Base-by-base conservation (phyloP, 495 filamentous ascomycete genomes). In the Aspergillus bridgeri region DNA sequence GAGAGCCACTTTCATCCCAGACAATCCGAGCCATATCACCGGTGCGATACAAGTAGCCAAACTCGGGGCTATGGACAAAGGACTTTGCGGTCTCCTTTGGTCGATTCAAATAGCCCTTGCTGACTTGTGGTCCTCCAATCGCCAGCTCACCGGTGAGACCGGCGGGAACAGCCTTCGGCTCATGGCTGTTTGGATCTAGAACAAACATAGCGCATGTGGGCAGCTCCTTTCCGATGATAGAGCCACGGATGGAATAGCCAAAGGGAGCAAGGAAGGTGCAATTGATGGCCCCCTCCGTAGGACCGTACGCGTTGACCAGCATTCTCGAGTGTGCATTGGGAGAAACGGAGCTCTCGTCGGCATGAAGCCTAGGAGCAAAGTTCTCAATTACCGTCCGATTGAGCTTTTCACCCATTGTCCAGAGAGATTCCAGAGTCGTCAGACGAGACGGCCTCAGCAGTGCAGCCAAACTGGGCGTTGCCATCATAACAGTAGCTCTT, bases 1-100 rank as follows among this genome's bases (percentile, higher is more conserved):
- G 53, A 65, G 66, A 44, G 70, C 78, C 78, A 42, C 58, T 58
- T 45, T 66, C 69, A 56, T 79, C 70, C 60, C 63, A 67, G 17
- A 68, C 66, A 50, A 75, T 60, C 6, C 83, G 75, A 5, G 89
- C 89, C 15, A 91, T 75, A 68, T 93, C 89, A 4, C 89, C 90
- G 13, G 85, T 89, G 3, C 87, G 74, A 68, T 96, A 96, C 22
- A 96, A 68, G 29, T 57, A 48, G 1, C 70, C 71, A 27, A 72
- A 75, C 8, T 68, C 65, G 0, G 54, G 52, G 53, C 79, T 66
- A 0, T 61, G 22, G n/a, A 81, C 38, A 49, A 84, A 85, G 0
- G 59, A 63, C 6, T 60, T 53, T 0, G 62, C 61, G 2, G 73
- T 78, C 24, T 72, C 55, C 6, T 67, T 58, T 3, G 65, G 66